Evolutionary conservation across 2,329 filamentous ascomycete species (phyloP).

Genomic region (Diaporthe velutina): DNA sequence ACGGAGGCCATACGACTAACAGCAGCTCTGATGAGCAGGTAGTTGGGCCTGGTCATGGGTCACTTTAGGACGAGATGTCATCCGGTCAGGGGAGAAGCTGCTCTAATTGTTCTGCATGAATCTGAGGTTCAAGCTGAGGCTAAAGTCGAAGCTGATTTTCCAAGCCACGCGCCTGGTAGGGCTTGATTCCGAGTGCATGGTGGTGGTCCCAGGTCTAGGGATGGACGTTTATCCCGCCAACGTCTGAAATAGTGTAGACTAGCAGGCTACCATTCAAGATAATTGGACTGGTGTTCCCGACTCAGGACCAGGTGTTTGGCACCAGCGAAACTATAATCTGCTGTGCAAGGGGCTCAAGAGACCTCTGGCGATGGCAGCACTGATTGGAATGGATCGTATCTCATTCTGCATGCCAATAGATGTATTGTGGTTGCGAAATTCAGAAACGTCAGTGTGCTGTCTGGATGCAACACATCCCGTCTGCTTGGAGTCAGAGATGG

Average conservation of each 20-base stretch:
- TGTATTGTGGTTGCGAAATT: background rate
- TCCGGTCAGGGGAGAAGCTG: background rate
- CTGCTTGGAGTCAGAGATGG: slow-evolving; percentile 4
- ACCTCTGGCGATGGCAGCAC: background rate
- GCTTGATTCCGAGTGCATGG: background rate
- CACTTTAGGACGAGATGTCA: slow-evolving; percentile 2
- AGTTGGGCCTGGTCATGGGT: background rate
- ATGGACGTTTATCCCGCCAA: background rate
- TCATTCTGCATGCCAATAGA: background rate
- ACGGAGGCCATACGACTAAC: background rate
- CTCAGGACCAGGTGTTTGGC: background rate
- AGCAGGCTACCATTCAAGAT: background rate
- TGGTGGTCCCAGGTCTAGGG: background rate
- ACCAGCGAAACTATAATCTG: background rate
- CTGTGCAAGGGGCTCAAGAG: background rate
- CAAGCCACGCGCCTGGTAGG: background rate
- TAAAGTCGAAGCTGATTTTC: background rate
- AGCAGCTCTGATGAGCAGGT: background rate
- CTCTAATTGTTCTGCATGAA: background rate
- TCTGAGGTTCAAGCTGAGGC: background rate
- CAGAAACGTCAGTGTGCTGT: slow-evolving; percentile 2
- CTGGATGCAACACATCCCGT: slow-evolving; percentile 10
- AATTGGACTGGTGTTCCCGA: background rate
- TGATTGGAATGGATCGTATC: background rate
- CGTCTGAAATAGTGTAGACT: background rate